Percentiles rank a stretch among this genome's conserved stretches.
Conservation (phyloP, 2,329 filamentous ascomycete species). For the Pseudocercospora musae region DNA sequence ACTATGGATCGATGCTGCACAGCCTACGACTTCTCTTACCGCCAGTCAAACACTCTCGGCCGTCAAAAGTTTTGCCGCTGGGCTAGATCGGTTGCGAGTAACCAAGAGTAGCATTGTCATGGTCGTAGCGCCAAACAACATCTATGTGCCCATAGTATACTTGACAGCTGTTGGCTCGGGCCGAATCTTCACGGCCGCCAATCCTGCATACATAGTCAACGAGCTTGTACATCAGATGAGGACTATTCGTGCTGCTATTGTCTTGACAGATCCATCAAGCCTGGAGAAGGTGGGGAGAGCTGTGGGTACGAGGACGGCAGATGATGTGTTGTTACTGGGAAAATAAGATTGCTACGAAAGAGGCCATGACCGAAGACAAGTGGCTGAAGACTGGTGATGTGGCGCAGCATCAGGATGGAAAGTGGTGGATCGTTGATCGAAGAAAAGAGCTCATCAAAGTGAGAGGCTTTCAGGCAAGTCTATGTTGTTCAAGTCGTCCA, state of each 20-base stretch:
- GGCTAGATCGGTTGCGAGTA: constrained; percentile 34
- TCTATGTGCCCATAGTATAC: constrained; percentile 48
- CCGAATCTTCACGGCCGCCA: constrained; percentile 73
- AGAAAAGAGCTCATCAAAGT: constrained; percentile 43
- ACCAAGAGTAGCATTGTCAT: constrained; percentile 64
- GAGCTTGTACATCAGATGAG: constrained; percentile 74
- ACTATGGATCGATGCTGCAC: constrained; percentile 12
- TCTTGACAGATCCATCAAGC: constrained; percentile 57
- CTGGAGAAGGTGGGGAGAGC: constrained; percentile 58
- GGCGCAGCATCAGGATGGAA: constrained; percentile 28
- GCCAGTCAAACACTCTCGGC: constrained; percentile 3
- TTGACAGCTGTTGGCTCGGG: constrained; percentile 63
- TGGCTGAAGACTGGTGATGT: constrained; percentile 40
- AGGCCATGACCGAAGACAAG: constrained; percentile 36
- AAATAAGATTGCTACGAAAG: constrained; percentile 46
- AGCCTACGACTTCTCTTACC: constrained; percentile 1
- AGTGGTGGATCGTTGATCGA: constrained; percentile 36
- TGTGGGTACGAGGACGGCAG: constrained; percentile 70
- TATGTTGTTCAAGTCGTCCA: too few relatives aligned
- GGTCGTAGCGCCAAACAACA: constrained; percentile 51
- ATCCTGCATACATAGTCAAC: constrained; percentile 64
- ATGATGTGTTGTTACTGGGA: constrained; percentile 78
- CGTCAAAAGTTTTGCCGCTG: constrained; percentile 68
- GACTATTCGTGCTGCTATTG: constrained; percentile 65
- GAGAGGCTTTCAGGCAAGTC: constrained; percentile 33